Percentiles rank a stretch among this genome's conserved stretches.
Conservation (phyloP, 371 early-diverging fungal genomes). For the Mucor racemosus region DNA sequence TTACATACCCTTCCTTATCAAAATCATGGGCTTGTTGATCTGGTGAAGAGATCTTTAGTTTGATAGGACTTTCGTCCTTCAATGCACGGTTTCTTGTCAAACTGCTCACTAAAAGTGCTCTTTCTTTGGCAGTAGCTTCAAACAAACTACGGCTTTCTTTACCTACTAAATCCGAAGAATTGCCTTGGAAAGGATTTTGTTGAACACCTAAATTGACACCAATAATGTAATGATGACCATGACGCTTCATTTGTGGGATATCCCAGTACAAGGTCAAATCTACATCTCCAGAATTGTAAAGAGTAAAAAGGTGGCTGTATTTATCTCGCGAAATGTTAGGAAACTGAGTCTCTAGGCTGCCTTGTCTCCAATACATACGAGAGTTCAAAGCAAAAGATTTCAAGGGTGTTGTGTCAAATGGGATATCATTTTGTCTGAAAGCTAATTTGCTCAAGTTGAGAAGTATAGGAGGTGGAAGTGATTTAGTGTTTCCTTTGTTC, state of each 20-base stretch:
- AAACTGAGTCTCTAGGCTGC: conserved; percentile 63
- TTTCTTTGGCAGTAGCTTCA: conserved; percentile 71
- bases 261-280: conserved; percentile 91
- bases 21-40: conserved; percentile 58
- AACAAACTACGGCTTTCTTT: conserved; percentile 58
- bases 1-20: conserved; percentile 49
- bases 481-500: conserved; percentile 31
- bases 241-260: conserved; percentile 57
- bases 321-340: conserved; percentile 59
- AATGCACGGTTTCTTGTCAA: conserved; percentile 60
- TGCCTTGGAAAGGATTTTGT: conserved; percentile 67
- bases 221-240: conserved; percentile 87
- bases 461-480: conserved; percentile 32
- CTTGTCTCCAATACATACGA: conserved; percentile 75
- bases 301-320: conserved; percentile 65
- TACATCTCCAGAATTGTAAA: conserved; percentile 83
- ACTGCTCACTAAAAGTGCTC: conserved; percentile 63
- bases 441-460: conserved; percentile 46
- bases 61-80: conserved; percentile 73
- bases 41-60: conserved; percentile 53
- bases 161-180: not conserved
- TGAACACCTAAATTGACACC: conserved; percentile 87
- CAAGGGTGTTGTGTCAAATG: conserved; percentile 57
- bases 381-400: conserved; percentile 70
- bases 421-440: conserved; percentile 50